Conservation (phyloP, 768 basidiomycete species). For the Daedaleopsis sinensis region DNA sequence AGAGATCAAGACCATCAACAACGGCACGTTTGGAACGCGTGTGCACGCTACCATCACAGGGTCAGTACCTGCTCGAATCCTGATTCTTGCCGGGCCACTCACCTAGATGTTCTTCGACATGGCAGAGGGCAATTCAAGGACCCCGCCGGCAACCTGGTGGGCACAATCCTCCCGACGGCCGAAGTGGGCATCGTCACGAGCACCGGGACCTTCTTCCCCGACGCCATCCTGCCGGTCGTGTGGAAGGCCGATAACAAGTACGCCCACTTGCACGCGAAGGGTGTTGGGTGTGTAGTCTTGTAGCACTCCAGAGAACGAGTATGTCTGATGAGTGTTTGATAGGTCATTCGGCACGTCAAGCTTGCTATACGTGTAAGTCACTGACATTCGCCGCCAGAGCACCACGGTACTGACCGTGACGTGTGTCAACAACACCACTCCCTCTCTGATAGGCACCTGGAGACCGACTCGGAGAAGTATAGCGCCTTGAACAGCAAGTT, state of each 20-base stretch:
- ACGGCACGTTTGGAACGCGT: background rate
- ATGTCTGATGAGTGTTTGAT: background rate
- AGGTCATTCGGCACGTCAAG: background rate
- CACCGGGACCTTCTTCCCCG: background rate
- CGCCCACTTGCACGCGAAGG: background rate
- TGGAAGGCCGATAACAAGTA: background rate
- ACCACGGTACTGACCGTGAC: background rate
- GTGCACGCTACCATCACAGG: background rate
- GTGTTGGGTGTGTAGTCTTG: background rate
- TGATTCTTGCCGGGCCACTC: background rate
- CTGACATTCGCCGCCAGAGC: too few relatives aligned
- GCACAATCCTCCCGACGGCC: background rate
- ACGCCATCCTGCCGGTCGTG: background rate
- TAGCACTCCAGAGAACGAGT: background rate
- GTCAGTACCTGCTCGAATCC: background rate
- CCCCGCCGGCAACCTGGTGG: background rate
- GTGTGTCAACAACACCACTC: background rate
- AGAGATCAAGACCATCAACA: background rate
- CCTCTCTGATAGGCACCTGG: background rate
- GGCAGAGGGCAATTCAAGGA: background rate
- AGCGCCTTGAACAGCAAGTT: background rate
- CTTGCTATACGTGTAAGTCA: background rate
- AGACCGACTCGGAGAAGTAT: background rate
- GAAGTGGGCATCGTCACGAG: background rate
- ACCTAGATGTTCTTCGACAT: background rate